phyloP scores from a whole-genome alignment of 345 rosid genomes.

The Salix arbutifolia region DNA sequence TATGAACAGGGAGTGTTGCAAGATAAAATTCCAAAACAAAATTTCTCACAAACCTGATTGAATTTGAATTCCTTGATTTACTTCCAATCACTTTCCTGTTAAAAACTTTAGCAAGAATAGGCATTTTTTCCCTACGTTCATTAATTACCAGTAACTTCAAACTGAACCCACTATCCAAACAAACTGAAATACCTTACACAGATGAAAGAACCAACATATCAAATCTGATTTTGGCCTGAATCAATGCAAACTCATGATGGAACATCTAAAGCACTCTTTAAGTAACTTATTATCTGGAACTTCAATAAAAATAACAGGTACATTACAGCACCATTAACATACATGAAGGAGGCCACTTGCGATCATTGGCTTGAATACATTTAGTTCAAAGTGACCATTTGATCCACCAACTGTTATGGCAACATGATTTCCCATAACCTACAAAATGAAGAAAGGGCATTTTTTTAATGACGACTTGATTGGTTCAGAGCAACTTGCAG shows the following conservation, averaged over 20 bases:
- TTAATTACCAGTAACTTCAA: background rate
- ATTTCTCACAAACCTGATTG: background rate
- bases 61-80: background rate
- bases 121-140: background rate
- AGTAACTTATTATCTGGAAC: background rate
- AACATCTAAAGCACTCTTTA: background rate
- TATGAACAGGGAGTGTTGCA: background rate
- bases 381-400: slow-evolving; percentile 91
- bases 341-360: slow-evolving; percentile 87
- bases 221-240: background rate
- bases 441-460: slow-evolving; percentile 15
- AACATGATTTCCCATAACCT: slow-evolving; percentile 97
- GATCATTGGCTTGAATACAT: slow-evolving; percentile 96
- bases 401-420: slow-evolving; percentile 89
- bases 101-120: background rate
- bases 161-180: background rate
- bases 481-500: background rate
- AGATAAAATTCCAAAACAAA: background rate
- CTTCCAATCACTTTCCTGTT: too few relatives aligned
- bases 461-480: background rate
- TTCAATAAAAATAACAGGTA: background rate
- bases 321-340: slow-evolving; percentile 9
- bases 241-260: background rate
- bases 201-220: background rate
- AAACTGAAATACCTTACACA: background rate